These are phyloP conservation scores for Cladosporium sp. DNA, from an alignment of 2,329 filamentous ascomycete genomes.

Conservation along the genomic window DNA sequence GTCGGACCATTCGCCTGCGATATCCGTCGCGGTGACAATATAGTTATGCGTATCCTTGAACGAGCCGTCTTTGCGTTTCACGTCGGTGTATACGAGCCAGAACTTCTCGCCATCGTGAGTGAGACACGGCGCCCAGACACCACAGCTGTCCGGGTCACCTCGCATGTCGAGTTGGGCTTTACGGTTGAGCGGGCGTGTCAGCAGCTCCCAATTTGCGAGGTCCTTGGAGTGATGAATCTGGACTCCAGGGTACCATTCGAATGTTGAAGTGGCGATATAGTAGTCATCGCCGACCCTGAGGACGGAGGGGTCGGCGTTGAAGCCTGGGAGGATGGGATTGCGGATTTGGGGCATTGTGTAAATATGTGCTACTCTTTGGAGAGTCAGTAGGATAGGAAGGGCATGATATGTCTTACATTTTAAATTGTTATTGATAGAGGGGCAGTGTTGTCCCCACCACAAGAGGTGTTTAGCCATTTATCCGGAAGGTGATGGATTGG, in stretches of 20 bases:
- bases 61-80: constrained; percentile 60
- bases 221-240: constrained; percentile 54
- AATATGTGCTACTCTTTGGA: background rate
- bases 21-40: constrained; percentile 45
- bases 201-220: constrained; percentile 48
- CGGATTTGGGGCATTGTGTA: constrained; percentile 8
- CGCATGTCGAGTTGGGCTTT: constrained; percentile 48
- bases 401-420: background rate
- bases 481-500: background rate
- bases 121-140: constrained; percentile 52
- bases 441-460: background rate
- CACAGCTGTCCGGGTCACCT: constrained; percentile 42
- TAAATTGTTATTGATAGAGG: background rate
- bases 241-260: constrained; percentile 57
- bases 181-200: constrained; percentile 47
- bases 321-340: constrained; percentile 53
- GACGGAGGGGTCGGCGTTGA: constrained; percentile 57
- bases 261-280: constrained; percentile 56
- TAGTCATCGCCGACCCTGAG: constrained; percentile 46
- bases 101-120: constrained; percentile 55
- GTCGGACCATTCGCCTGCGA: constrained; percentile 52
- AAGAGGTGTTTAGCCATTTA: constrained; percentile 9
- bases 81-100: constrained; percentile 60
- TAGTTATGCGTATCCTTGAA: constrained; percentile 62
- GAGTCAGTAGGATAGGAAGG: background rate